These are phyloP conservation scores for Tulasnella sp. DNA, from an alignment of 768 basidiomycete species.

Conservation along the genomic window DNA sequence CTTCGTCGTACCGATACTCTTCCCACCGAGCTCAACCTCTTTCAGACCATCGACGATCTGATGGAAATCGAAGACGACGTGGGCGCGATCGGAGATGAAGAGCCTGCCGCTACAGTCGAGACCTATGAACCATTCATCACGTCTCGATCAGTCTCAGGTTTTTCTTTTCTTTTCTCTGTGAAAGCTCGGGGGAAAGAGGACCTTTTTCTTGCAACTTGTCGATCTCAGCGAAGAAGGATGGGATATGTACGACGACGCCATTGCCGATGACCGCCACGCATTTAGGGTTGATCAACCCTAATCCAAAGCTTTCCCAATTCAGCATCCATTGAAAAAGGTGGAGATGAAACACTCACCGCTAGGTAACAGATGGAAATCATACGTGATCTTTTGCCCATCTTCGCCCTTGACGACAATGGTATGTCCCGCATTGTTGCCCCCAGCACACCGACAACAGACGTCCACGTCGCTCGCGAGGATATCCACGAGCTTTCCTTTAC, in stretches of 20 bases:
- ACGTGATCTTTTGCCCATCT: constrained; percentile 65
- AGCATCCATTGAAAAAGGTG: too few species aligned
- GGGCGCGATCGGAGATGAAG: constrained; percentile 91
- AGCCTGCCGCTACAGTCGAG: constrained; percentile 75
- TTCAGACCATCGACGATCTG: constrained; percentile 99
- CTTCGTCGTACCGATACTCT: constrained; percentile 95
- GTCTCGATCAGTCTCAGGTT: too few species aligned
- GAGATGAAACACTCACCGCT: constrained; percentile 48
- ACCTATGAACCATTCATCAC: constrained; percentile 39
- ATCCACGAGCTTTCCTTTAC: constrained; percentile 94
- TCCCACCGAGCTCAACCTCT: constrained; percentile 91
- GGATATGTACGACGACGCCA: constrained; percentile 93
- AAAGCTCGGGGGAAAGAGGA: constrained; percentile 25
- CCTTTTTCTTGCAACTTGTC: constrained; percentile 79
- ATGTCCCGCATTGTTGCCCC: constrained; percentile 98
- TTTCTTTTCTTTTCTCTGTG: too few species aligned
- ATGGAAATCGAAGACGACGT: constrained; percentile 98
- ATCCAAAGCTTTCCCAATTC: background rate
- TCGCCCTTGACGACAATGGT: constrained; percentile 79
- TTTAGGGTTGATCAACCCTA: constrained; percentile 75
- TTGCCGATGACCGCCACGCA: constrained; percentile 84
- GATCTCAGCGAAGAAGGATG: constrained; percentile 88
- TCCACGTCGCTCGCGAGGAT: constrained; percentile 84
- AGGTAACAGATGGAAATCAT: constrained; percentile 92
- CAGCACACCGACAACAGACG: constrained; percentile 91